A percentile compares a stretch with the other conserved stretches of the same genome.
These are phyloP conservation scores for Hirschfeldia incana DNA, from an alignment of 345 rosid species.

Conservation along the genomic window DNA sequence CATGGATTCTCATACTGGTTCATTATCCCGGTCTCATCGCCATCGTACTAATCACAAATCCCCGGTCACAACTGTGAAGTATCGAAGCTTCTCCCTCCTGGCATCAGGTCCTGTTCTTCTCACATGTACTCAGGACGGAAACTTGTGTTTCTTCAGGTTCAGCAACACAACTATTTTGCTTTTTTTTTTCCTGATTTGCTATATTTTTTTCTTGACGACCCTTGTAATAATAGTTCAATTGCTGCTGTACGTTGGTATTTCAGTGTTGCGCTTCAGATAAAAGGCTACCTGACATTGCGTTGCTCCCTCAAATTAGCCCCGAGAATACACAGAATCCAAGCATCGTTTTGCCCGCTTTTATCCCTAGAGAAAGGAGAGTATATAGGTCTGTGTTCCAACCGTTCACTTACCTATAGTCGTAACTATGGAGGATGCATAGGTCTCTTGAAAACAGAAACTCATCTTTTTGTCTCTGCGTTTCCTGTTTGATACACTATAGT, in stretches of 20 bases:
- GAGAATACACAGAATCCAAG: conserved; percentile 66
- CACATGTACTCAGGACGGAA: conserved; percentile 88
- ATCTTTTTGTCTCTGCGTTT: not conserved
- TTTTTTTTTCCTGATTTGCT: not conserved
- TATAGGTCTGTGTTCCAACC: conserved; percentile 55
- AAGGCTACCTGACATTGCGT: conserved; percentile 84
- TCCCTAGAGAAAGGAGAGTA: conserved; percentile 93
- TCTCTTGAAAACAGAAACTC: not conserved
- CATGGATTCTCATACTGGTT: conserved; percentile 78
- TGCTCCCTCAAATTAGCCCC: conserved; percentile 83
- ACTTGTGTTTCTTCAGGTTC: conserved; percentile 87
- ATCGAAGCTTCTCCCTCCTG: conserved; percentile 88
- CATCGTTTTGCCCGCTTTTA: conserved; percentile 88
- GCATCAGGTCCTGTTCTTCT: conserved; percentile 90
- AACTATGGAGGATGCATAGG: not conserved
- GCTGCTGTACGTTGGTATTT: conserved; percentile 29
- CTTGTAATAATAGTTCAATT: not conserved
- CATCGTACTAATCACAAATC: conserved; percentile 65
- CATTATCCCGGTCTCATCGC: conserved; percentile 78
- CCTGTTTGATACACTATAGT: conserved; percentile 50
- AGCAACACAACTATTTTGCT: not conserved
- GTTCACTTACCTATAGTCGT: not conserved
- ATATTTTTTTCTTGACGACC: not conserved
- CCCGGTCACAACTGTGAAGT: conserved; percentile 82
- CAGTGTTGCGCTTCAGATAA: conserved; percentile 79